Evolutionary conservation across 2,329 filamentous ascomycete species (phyloP).

Genomic region (Xylogone sp.): DNA sequence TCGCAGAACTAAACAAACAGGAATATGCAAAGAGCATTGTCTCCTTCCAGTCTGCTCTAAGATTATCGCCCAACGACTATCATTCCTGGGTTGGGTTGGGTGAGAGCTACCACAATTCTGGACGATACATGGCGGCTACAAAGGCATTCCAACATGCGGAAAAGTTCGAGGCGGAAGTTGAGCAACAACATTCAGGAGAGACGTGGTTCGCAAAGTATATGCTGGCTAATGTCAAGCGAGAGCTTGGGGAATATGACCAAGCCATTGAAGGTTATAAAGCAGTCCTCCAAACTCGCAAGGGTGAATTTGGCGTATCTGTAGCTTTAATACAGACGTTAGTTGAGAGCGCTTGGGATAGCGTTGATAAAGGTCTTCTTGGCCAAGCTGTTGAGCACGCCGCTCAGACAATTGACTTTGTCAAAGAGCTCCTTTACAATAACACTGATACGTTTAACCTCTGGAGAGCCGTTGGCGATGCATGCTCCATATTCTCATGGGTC

Average conservation of each 20-base stretch:
- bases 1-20: slow-evolving; percentile 91
- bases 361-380: slow-evolving; percentile 84
- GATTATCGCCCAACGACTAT: slow-evolving; percentile 82
- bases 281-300: slow-evolving; percentile 64
- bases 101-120: slow-evolving; percentile 95
- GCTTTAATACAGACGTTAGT: slow-evolving; percentile 84
- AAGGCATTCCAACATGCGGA: slow-evolving; percentile 87
- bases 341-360: slow-evolving; percentile 71
- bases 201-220: slow-evolving; percentile 97
- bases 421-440: slow-evolving; percentile 54
- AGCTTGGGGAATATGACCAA: slow-evolving; percentile 84
- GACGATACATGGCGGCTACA: slow-evolving; percentile 87
- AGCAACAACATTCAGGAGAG: slow-evolving; percentile 56
- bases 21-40: slow-evolving; percentile 86
- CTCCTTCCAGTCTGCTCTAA: slow-evolving; percentile 84
- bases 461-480: slow-evolving; percentile 89
- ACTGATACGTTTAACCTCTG: slow-evolving; percentile 85
- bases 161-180: slow-evolving; percentile 60
- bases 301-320: slow-evolving; percentile 83
- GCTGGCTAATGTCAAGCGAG: slow-evolving; percentile 89
- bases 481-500: slow-evolving; percentile 75
- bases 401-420: slow-evolving; percentile 66
- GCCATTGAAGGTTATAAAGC: slow-evolving; percentile 73
- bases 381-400: slow-evolving; percentile 70
- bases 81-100: slow-evolving; percentile 94